Percentiles rank a stretch among this genome's conserved stretches.
Conservation (phyloP, 1,284 basidiomycete species). For the Tylopilus sp. region DNA sequence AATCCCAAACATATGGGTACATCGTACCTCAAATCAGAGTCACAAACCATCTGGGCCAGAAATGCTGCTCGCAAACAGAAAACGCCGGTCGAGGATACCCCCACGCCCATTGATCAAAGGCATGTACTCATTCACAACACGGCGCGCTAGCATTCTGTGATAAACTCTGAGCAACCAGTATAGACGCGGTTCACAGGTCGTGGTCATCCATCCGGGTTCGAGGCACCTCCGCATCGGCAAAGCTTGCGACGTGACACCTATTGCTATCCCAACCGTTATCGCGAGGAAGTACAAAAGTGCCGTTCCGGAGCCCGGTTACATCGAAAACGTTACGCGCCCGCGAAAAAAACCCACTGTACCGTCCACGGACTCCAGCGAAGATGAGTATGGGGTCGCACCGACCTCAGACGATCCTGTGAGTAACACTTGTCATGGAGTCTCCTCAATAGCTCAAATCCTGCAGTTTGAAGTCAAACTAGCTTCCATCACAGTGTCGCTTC, state of each 20-base stretch:
- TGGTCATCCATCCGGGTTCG: slow-evolving; percentile 95
- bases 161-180: slow-evolving; percentile 30
- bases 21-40: slow-evolving; percentile 67
- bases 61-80: slow-evolving; percentile 54
- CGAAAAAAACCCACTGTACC: slow-evolving; percentile 32
- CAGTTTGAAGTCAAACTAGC: slow-evolving; percentile 74
- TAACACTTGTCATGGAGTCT: slow-evolving; percentile 2
- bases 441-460: slow-evolving; percentile 5
- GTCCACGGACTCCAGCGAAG: slow-evolving; percentile 30
- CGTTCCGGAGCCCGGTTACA: slow-evolving; percentile 40
- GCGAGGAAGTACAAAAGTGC: slow-evolving; percentile 57
- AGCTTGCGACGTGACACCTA: slow-evolving; percentile 83
- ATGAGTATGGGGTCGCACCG: slow-evolving; percentile 45
- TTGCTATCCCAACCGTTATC: slow-evolving; percentile 73
- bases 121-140: slow-evolving; percentile 19
- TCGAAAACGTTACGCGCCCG: slow-evolving; percentile 55
- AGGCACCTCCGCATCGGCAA: slow-evolving; percentile 83
- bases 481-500: slow-evolving; percentile 69
- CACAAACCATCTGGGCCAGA: slow-evolving; percentile 67
- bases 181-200: slow-evolving; percentile 68
- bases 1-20: slow-evolving; percentile 77
- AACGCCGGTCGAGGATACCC: slow-evolving; percentile 38
- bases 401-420: slow-evolving; percentile 61
- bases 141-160: slow-evolving; percentile 11
- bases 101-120: slow-evolving; percentile 42